Percentiles rank a stretch among this genome's conserved stretches.
Evolutionary conservation across 108 stramenopile species (phyloP).

Genomic region (Pseudonitzschia multistriata): DNA sequence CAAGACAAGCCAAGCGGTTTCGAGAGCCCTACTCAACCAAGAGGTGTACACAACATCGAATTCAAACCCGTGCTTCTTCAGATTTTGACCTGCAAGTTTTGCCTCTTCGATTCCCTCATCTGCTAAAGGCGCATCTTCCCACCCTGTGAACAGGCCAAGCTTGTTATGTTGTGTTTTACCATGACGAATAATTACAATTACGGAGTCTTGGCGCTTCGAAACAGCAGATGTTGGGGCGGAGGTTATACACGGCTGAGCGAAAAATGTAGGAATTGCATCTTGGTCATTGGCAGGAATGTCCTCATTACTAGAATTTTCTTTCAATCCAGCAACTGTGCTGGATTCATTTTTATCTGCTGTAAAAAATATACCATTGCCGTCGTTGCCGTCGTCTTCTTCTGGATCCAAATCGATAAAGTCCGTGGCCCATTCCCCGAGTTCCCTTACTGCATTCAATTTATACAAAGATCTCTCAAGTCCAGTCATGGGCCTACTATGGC

Average conservation of each 20-base stretch:
- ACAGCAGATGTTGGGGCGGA: slow-evolving; percentile 43
- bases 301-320: background rate
- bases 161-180: slow-evolving; percentile 94
- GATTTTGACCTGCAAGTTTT: slow-evolving; percentile 68
- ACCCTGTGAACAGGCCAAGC: slow-evolving; percentile 91
- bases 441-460: slow-evolving; percentile 69
- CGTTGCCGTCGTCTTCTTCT: slow-evolving; percentile 74
- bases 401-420: slow-evolving; percentile 61
- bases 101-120: slow-evolving; percentile 89
- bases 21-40: slow-evolving; percentile 92
- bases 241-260: slow-evolving; percentile 38
- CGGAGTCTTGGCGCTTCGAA: slow-evolving; percentile 42
- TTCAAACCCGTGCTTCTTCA: slow-evolving; percentile 86
- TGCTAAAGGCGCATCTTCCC: slow-evolving; percentile 89
- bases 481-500: slow-evolving; percentile 51
- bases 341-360: slow-evolving; percentile 7
- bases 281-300: background rate
- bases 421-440: slow-evolving; percentile 72
- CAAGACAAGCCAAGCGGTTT: slow-evolving; percentile 79
- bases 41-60: slow-evolving; percentile 98
- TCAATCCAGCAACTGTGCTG: background rate
- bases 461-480: slow-evolving; percentile 66
- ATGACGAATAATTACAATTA: slow-evolving; percentile 91
- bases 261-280: slow-evolving; percentile 23
- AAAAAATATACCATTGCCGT: slow-evolving; percentile 50